phyloP scores from a whole-genome alignment of 108 stramenopile genomes.

The Skeletonema potamos region DNA sequence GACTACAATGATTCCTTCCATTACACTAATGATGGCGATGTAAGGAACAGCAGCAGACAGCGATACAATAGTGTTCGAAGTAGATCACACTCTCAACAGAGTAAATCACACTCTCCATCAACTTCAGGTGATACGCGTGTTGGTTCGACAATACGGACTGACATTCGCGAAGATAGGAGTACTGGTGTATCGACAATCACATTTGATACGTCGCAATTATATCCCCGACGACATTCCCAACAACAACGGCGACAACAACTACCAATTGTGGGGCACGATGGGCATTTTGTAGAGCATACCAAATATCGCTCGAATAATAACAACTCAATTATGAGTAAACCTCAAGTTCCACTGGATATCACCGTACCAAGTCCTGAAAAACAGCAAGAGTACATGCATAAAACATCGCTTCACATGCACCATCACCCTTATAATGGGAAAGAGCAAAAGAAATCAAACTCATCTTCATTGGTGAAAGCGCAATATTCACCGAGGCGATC shows the following conservation, averaged over 20 bases:
- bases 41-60: background rate
- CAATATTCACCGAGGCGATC: background rate
- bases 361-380: background rate
- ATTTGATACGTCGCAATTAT: background rate
- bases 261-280: background rate
- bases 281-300: background rate
- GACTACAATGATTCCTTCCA: conserved; percentile 1
- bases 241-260: background rate
- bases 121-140: background rate
- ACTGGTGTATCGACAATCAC: background rate
- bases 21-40: background rate
- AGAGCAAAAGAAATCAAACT: background rate
- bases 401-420: background rate
- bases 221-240: background rate
- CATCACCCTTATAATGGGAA: background rate
- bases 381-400: background rate
- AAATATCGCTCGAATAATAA: background rate
- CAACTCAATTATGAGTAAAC: background rate
- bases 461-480: background rate
- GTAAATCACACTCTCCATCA: background rate
- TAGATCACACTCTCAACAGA: background rate
- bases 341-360: background rate
- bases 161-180: background rate
- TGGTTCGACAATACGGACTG: background rate
- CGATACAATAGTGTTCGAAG: background rate